These are phyloP conservation scores for Sphagnum fallax DNA, from an alignment of 228 moss, liverwort and hornwort species.

Conservation along the genomic window DNA sequence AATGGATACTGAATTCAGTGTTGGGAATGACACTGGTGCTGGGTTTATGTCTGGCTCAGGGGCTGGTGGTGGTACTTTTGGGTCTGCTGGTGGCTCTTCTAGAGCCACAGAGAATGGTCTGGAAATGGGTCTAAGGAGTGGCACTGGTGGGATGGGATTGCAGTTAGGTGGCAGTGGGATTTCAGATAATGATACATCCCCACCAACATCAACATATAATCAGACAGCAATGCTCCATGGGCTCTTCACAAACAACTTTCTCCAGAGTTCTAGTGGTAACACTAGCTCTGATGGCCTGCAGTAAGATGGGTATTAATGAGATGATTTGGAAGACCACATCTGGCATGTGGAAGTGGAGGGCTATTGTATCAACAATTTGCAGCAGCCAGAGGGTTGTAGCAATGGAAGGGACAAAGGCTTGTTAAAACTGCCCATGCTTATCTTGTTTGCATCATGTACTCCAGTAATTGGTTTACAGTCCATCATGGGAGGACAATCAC, in stretches of 20 bases:
- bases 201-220: constrained; percentile 18
- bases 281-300: constrained; percentile 15
- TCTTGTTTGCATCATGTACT: no score
- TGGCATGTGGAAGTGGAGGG: no score
- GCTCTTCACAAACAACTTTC: constrained; percentile 25
- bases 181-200: constrained; percentile 13
- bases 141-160: constrained; percentile 17
- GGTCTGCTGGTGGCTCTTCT: constrained; percentile 4
- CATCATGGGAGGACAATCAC: no score
- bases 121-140: constrained; percentile 14
- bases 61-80: constrained; percentile 16
- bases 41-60: constrained; percentile 38
- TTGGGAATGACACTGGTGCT: constrained; percentile 23
- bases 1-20: constrained; percentile 26
- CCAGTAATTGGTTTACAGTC: no score
- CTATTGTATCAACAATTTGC: no score
- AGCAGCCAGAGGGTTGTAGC: no score
- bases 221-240: constrained; percentile 23
- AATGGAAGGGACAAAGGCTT: no score
- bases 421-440: no score
- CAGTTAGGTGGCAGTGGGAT: constrained; percentile 2
- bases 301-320: neutral
- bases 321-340: no score
- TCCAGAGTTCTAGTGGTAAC: constrained; percentile 21
- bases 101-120: constrained; percentile 1